Evolutionary conservation across 73 alveolate genomes (phyloP).

Genomic region (Tetrahymena elliotti): DNA sequence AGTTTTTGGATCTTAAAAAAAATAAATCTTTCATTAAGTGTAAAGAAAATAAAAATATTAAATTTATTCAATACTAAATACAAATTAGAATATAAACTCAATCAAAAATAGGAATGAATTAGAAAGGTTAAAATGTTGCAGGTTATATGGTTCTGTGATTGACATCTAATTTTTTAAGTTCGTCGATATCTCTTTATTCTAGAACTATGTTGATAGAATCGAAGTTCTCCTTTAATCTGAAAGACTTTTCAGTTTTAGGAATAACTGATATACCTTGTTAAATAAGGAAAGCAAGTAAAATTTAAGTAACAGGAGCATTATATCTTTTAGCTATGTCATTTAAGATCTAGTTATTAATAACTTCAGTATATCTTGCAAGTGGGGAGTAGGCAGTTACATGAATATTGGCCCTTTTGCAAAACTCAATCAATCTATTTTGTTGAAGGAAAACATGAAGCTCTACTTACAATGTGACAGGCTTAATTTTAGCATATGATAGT

Average conservation of each 20-base stretch:
- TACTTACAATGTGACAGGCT: constrained; percentile 68
- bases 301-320: constrained; percentile 53
- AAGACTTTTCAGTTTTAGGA: constrained; percentile 60
- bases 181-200: not conserved
- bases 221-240: constrained; percentile 63
- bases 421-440: constrained; percentile 41
- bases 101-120: not conserved
- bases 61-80: no score
- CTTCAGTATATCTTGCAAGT: constrained; percentile 45
- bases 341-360: constrained; percentile 23
- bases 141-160: not conserved
- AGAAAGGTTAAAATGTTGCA: not conserved
- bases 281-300: constrained; percentile 60
- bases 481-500: constrained; percentile 50
- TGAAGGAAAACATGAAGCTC: constrained; percentile 59
- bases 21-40: no score
- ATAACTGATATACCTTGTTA: constrained; percentile 54
- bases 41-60: no score
- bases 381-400: constrained; percentile 64
- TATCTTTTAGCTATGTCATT: constrained; percentile 56
- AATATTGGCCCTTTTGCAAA: constrained; percentile 29
- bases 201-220: not conserved
- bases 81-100: not conserved
- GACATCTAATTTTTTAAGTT: not conserved
- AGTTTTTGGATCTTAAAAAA: not conserved